Evolutionary conservation across 768 basidiomycete genomes (phyloP), one percentile per base, ranked within the genome.

Genomic region (Boletus tylopilopsis): DNA sequence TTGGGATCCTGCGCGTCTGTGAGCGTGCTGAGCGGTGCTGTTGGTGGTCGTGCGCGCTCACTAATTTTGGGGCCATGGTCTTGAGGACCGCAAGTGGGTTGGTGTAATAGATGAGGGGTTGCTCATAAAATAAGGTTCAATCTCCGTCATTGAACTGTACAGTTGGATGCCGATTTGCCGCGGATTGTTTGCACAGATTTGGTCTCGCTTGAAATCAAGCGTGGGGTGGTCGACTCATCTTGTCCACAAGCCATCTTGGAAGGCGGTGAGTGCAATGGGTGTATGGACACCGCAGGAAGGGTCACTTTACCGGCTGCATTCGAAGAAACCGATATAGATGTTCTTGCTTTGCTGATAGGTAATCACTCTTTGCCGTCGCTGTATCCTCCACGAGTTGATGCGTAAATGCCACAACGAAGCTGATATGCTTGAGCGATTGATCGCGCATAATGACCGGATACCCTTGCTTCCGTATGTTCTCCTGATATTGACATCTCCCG

Each of bases 381-480:
- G 55, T 62, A 59, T 49, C 48, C 37, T 34, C 48, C 53, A 37
- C 29, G 34, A n/a, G 47, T 62, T 36, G 46, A 49, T 47, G 47
- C 56, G 47, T 60, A 0, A 47, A 56, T 63, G 52, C 54, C 50
- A 47, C 41, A 39, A 55, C 67, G 24, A 68, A 94, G 93, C 92
- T 61, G 90, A 94, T 71, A 98, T 98, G 94, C 82, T 99, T 60
- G 83, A 94, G 64, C 88, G 94, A 55, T 76, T 99, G 62, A 94
- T 96, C 71, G 75, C 79, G 47, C 92, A 96, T 80, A 99, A 99
- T 76, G 95, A 99, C 75, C 83, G 81, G 66, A 93, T 99, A 68
- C 88, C 92, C 49, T 76, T 98, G 55, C 83, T 84, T 33, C 86
- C 92, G 82, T 92, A 75, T 61, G 81, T 75, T 50, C 40, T 55